phyloP scores from a whole-genome alignment of 768 basidiomycete genomes.

The Termitomyces bulborhizus region DNA sequence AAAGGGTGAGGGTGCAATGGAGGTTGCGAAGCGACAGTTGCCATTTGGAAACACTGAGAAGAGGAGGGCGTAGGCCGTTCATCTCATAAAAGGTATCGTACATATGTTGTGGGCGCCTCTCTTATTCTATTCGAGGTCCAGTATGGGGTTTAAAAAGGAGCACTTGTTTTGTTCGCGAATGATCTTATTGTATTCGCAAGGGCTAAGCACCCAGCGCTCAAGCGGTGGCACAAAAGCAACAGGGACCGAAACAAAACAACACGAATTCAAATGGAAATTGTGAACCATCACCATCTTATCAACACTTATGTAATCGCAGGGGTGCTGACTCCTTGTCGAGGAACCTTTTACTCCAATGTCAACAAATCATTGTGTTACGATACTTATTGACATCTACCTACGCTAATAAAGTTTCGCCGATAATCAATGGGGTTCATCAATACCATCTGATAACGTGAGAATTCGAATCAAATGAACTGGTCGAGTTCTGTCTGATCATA shows the following conservation, averaged over 20 bases:
- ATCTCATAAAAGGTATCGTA: not conserved
- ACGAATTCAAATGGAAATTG: too few relatives aligned
- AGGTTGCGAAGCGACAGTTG: not conserved
- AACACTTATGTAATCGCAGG: too few relatives aligned
- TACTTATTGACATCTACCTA: too few relatives aligned
- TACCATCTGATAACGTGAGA: too few relatives aligned
- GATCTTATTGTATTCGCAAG: not conserved
- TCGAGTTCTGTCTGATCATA: too few relatives aligned
- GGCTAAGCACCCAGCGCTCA: not conserved
- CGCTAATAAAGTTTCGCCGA: too few relatives aligned
- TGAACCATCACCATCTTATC: too few relatives aligned
- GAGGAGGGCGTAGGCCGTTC: not conserved
- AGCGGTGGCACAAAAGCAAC: conserved; percentile 1
- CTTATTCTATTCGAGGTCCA: conserved; percentile 1
- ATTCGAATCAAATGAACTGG: not conserved
- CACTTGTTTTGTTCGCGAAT: not conserved
- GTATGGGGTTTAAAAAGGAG: not conserved
- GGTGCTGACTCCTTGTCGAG: too few relatives aligned
- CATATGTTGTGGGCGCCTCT: not conserved
- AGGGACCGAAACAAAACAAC: not conserved
- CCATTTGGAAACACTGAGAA: not conserved
- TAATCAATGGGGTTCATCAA: too few relatives aligned
- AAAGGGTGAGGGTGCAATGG: not conserved
- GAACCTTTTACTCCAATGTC: too few relatives aligned
- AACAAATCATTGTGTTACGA: too few relatives aligned